Evolutionary conservation across 306 rosid genomes (phyloP).

Genomic region (Vigna angularis): DNA sequence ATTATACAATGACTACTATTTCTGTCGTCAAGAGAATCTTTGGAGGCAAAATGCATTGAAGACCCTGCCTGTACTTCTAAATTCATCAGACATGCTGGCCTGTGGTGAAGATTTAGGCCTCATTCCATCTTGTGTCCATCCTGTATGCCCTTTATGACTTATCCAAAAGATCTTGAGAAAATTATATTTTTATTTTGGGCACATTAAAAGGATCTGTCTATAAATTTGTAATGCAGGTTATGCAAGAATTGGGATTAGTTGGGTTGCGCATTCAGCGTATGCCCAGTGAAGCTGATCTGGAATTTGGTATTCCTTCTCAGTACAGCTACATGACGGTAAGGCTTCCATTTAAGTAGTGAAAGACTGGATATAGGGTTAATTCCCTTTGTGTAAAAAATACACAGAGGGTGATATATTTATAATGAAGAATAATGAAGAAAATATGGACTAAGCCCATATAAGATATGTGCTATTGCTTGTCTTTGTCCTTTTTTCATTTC

Average conservation of each 20-base stretch:
- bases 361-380: too few species aligned
- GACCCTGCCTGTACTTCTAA: slow-evolving; percentile 90
- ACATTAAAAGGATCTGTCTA: slow-evolving; percentile 7
- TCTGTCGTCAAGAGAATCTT: slow-evolving; percentile 94
- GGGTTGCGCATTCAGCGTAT: slow-evolving; percentile 97
- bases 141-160: slow-evolving; percentile 61
- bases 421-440: too few species aligned
- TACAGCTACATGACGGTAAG: slow-evolving; percentile 93
- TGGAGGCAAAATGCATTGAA: slow-evolving; percentile 96
- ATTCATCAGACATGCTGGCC: slow-evolving; percentile 89
- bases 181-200: slow-evolving; percentile 14
- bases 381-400: too few species aligned
- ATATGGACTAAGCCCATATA: too few species aligned
- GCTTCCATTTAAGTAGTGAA: slow-evolving; percentile 5
- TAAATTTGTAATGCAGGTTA: slow-evolving; percentile 66
- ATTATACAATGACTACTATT: slow-evolving; percentile 89
- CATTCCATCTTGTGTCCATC: slow-evolving; percentile 97
- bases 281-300: slow-evolving; percentile 87
- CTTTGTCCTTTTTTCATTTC: slow-evolving; percentile 24
- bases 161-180: slow-evolving; percentile 7
- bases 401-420: too few species aligned
- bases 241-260: slow-evolving; percentile 92
- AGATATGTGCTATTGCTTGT: slow-evolving; percentile 21
- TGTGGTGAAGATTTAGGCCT: slow-evolving; percentile 99
- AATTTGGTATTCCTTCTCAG: slow-evolving; percentile 93